Percentiles rank a stretch among this genome's conserved stretches.
Evolutionary conservation across 192 early-diverging fungal genomes (phyloP).

Genomic region (Entophlyctis luteolus): DNA sequence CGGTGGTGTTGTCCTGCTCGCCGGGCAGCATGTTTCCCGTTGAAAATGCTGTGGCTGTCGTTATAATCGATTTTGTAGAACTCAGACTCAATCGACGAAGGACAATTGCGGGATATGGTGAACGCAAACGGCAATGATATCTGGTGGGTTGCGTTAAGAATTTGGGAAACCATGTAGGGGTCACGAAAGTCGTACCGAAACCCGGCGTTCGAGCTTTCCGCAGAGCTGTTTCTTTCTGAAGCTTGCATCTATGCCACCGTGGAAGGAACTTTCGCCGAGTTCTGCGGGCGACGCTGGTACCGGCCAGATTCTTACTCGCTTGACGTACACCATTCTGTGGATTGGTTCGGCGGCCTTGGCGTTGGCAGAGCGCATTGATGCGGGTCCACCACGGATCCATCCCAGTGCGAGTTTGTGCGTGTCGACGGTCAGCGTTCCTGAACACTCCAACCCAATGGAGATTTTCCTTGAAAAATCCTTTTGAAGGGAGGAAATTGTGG

Average conservation of each 20-base stretch:
- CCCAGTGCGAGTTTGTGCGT: constrained; percentile 17
- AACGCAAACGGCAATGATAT: background rate
- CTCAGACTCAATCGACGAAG: background rate
- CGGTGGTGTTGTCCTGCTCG: too few species aligned
- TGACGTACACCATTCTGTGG: background rate
- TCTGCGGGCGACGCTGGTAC: too few species aligned
- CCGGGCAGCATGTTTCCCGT: too few species aligned
- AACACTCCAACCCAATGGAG: too few species aligned
- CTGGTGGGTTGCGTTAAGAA: background rate
- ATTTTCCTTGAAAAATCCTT: too few species aligned
- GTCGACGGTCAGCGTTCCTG: background rate
- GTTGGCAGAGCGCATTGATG: background rate
- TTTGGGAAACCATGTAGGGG: too few species aligned
- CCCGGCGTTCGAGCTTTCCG: too few species aligned
- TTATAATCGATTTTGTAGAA: background rate
- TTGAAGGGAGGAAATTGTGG: too few species aligned
- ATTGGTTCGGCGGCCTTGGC: background rate
- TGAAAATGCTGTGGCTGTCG: background rate
- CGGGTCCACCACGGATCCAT: constrained; percentile 6
- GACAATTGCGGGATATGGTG: background rate
- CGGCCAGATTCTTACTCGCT: constrained; percentile 2
- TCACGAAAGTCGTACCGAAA: too few species aligned
- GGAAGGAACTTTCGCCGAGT: too few species aligned
- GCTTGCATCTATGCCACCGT: too few species aligned
- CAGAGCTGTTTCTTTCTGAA: too few species aligned